Base-by-base conservation (phyloP, 2,329 filamentous ascomycete species). In the Sclerotinia borealis region DNA sequence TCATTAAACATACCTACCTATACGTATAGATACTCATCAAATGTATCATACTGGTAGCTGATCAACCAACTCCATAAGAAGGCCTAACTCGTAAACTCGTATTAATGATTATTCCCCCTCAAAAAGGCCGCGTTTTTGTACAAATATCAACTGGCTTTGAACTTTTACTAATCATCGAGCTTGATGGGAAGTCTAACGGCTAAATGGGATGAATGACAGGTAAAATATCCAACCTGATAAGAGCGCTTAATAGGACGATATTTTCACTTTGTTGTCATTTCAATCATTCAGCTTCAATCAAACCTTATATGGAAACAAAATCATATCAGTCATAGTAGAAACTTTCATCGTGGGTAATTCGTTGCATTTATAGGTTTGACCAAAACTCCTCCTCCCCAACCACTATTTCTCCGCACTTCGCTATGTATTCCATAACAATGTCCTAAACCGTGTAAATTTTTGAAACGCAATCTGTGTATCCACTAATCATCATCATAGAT, bases 361-460 rank as follows among this genome's bases (percentile, higher is more conserved):
- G 31, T 56, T 58, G 39, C 41, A 58, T 58, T 58, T 45, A 47
- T 45, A 45, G 39, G 54, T 58, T 58, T 45, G 39, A 58, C 54
- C 54, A 58, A 58, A 58, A 58, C 54, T 58, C 54, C 54, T 34
- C 39, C 54, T 17, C 54, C 29, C 54, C 39, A 58, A 19, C 54
- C 54, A 58, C 54, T 41, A 58, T 45, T 34, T 45, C 54, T 58
- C 54, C 39, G 29, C 54, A 45, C 54, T 58, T 58, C 39, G 54
- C 29, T 47, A 58, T 58, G 54, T 45, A 45, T 58, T 58, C 25
- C 54, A 58, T 58, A 58, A 58, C 54, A 58, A 58, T 58, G 54
- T 58, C 54, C 54, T 58, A 55, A 61, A 54, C 59, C 59, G 36
- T 61, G 37, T 43, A 43, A 55, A 55, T 25, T 45, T 61, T 61